Percentiles rank a stretch among this genome's conserved stretches.
Conservation (phyloP, 495 filamentous ascomycete species). For the Daldinia concentrica region DNA sequence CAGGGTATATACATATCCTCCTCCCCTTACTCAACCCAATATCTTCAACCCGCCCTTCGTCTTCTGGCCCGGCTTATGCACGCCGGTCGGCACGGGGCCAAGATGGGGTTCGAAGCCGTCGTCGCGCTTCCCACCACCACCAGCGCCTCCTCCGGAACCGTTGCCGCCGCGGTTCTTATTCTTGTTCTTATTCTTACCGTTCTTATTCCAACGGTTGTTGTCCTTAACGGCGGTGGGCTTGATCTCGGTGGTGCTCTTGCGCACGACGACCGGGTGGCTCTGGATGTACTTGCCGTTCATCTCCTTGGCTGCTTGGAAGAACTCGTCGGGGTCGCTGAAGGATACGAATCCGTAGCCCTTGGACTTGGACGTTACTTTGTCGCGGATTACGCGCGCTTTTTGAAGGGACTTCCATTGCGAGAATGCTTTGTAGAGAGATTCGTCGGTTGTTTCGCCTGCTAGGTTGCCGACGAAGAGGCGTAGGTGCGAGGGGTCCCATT, state of each 20-base stretch:
- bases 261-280: constrained; percentile 87
- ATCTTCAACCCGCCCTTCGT: constrained; percentile 82
- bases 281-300: constrained; percentile 99
- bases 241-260: constrained; percentile 90
- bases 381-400: constrained; percentile 93
- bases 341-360: constrained; percentile 97
- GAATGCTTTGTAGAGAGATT: constrained; percentile 93
- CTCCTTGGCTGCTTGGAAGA: constrained; percentile 92
- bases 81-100: constrained; percentile 66
- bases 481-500: constrained; percentile 97
- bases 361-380: constrained; percentile 94
- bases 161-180: constrained; percentile 48
- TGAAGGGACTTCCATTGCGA: constrained; percentile 84
- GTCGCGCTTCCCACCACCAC: constrained; percentile 40
- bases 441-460: constrained; percentile 98
- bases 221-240: constrained; percentile 67
- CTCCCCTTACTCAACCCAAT: constrained; percentile 63
- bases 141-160: constrained; percentile 45
- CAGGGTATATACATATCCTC: constrained; percentile 1
- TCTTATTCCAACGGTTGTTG: constrained; percentile 48
- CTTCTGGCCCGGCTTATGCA: constrained; percentile 81
- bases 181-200: constrained; percentile 48
- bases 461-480: constrained; percentile 96
- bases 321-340: constrained; percentile 94
- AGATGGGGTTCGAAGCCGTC: constrained; percentile 55